Conservation (phyloP, 2,329 filamentous ascomycete genomes). For the Chrysosporium keratinophilum region DNA sequence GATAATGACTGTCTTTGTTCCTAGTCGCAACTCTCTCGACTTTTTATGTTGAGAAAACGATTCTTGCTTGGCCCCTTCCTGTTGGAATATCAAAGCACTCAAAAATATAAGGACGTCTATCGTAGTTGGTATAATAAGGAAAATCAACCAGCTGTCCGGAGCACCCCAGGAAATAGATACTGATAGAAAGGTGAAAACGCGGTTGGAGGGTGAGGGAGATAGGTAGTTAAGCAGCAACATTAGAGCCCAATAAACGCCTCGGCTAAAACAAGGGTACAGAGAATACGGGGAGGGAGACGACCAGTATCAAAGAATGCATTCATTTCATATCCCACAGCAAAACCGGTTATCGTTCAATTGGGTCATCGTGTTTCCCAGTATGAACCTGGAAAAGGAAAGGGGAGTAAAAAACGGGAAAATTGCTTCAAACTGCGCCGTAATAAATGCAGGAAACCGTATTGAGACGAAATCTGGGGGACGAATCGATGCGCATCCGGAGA, state of each 20-base stretch:
- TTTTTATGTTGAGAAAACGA: too few species aligned
- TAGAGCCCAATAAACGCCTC: slow-evolving; percentile 3
- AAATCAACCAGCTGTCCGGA: slow-evolving; percentile 4
- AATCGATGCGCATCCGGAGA: background rate
- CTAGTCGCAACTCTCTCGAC: too few species aligned
- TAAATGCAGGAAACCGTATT: slow-evolving; percentile 10
- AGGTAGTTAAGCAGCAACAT: too few species aligned
- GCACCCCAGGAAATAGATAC: background rate
- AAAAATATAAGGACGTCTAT: slow-evolving; percentile 3
- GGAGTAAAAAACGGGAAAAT: background rate
- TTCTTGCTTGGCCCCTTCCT: background rate
- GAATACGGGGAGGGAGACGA: background rate
- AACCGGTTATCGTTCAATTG: slow-evolving; percentile 6
- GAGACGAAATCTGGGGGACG: slow-evolving; percentile 4
- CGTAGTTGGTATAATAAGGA: background rate
- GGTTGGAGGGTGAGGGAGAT: too few species aligned
- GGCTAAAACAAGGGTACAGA: slow-evolving; percentile 2
- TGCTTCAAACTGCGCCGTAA: slow-evolving; percentile 6
- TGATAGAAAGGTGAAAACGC: background rate
- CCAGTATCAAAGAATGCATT: background rate
- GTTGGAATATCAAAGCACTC: background rate
- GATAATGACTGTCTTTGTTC: too few species aligned
- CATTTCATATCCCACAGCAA: slow-evolving; percentile 9
- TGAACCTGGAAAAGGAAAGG: background rate
- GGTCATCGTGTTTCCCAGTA: slow-evolving; percentile 2